Evolutionary conservation across 495 filamentous ascomycete genomes (phyloP).

Genomic region (Penicillium paxilli): DNA sequence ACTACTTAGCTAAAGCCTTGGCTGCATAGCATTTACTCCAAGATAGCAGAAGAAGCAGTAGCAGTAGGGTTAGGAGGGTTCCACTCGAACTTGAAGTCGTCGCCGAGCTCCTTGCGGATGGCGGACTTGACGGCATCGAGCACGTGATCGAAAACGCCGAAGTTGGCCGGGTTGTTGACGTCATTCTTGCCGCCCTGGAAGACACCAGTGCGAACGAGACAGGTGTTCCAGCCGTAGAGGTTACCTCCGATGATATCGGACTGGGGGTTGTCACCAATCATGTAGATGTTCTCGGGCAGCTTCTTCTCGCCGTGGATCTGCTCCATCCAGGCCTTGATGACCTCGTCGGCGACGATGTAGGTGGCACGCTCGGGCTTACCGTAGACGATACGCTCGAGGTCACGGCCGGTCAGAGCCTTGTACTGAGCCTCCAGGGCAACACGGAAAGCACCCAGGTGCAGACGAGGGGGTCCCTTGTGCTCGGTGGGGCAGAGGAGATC

Average conservation of each 20-base stretch:
- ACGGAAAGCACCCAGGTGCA: conserved; percentile 75
- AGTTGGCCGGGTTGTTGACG: conserved; percentile 59
- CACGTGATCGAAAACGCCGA: conserved; percentile 58
- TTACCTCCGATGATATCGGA: conserved; percentile 79
- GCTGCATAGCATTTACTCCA: neutral
- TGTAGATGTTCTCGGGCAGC: conserved; percentile 74
- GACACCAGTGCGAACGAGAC: conserved; percentile 64
- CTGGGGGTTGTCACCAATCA: conserved; percentile 79
- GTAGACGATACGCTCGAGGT: conserved; percentile 81
- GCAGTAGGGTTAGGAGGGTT: conserved; percentile 25
- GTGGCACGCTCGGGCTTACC: conserved; percentile 79
- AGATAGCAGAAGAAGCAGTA: neutral
- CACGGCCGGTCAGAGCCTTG: conserved; percentile 69
- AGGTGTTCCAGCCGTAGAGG: conserved; percentile 80
- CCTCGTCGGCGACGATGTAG: conserved; percentile 79
- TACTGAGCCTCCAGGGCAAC: conserved; percentile 77
- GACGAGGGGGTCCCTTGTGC: conserved; percentile 67
- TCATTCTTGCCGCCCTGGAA: conserved; percentile 55
- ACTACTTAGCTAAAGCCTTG: neutral
- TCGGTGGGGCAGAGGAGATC: conserved; percentile 75
- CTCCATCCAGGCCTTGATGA: conserved; percentile 75
- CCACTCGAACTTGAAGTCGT: conserved; percentile 60
- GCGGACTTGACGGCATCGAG: conserved; percentile 53
- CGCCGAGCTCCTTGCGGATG: conserved; percentile 55
- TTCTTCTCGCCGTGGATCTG: conserved; percentile 69